phyloP scores from a whole-genome alignment of 306 rosid species.

The Nissolia schottii region DNA sequence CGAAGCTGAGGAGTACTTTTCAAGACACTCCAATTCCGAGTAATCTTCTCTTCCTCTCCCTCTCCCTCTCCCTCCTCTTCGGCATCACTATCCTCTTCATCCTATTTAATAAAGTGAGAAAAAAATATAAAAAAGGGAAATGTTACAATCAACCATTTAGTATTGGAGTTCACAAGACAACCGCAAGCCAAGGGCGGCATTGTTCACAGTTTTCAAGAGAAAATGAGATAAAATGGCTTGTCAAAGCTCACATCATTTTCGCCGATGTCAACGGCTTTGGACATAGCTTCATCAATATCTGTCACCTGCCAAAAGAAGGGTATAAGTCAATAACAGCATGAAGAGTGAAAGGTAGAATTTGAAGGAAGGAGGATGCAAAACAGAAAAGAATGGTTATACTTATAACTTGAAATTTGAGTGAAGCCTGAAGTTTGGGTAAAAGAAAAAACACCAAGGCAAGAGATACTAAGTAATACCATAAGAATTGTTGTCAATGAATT shows the following conservation, averaged over 20 bases:
- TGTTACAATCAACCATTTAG: constrained; percentile 22
- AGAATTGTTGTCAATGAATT: background rate
- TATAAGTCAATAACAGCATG: constrained; percentile 17
- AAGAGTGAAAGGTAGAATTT: background rate
- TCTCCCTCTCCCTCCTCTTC: constrained; percentile 36
- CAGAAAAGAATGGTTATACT: background rate
- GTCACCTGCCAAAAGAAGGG: constrained; percentile 49
- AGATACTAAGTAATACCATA: background rate
- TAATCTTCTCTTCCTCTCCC: constrained; percentile 56
- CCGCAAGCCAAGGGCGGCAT: background rate
- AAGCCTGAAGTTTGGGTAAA: background rate
- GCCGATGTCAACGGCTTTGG: constrained; percentile 88
- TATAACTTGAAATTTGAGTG: background rate
- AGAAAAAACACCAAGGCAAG: background rate
- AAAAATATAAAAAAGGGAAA: background rate
- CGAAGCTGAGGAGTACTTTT: constrained; percentile 68
- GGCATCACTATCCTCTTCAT: constrained; percentile 74
- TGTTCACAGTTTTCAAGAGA: background rate
- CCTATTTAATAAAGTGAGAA: constrained; percentile 37
- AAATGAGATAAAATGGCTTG: constrained; percentile 12
- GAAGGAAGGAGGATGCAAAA: background rate
- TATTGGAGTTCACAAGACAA: background rate
- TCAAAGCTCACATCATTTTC: constrained; percentile 76
- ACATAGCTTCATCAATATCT: constrained; percentile 90
- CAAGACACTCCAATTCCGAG: constrained; percentile 89